Base-by-base conservation (phyloP, 371 early-diverging fungal genomes). In the Umbelopsis sp. region DNA sequence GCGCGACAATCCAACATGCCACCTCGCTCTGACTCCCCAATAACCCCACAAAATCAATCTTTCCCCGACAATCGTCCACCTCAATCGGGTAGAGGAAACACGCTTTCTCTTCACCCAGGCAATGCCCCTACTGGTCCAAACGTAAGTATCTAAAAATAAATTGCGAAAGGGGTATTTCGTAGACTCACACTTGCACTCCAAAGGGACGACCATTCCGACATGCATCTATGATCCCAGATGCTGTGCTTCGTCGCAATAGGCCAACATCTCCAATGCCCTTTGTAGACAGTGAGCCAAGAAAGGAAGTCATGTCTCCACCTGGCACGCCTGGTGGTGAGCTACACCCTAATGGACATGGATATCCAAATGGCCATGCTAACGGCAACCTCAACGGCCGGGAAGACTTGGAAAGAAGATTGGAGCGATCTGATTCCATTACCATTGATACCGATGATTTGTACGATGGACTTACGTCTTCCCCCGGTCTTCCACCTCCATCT, bases 241-340 rank as follows among this genome's bases (percentile, higher is more conserved):
- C 82, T 12, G 84, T 79, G 6, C 72, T 80, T 41, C 73, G 80
- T 35, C 79, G 84, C n/a, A 82, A 80, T 37, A 71, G 80, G 10
- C 75, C 80, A n/a, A 72, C 73, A 4, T 78, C 84, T 2, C 84
- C 82, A 18, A 65, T 78, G 38, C 74, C 79, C 22, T 67, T 74
- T 53, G 38, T 70, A 24, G 77, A 80, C 68, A 48, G 73, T 44
- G 79, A 81, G 18, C 71, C 70, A 0, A 71, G 48, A 35, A 62
- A 63, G 35, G 57, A 44, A 65, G 68, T 10, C 67, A 48, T 48
- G 20, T 20, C 48, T 16, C 48, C 48, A 48, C 24, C 18, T 35
- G 24, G n/a, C 11, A 12, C 45, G n/a, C 44, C 22, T 16, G 44
- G 37, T 41, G 41, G 22, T 8, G 20, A 50, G 45, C 32, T 7